Evolutionary conservation across 495 filamentous ascomycete genomes (phyloP).

Genomic region (Xylaria scruposa): DNA sequence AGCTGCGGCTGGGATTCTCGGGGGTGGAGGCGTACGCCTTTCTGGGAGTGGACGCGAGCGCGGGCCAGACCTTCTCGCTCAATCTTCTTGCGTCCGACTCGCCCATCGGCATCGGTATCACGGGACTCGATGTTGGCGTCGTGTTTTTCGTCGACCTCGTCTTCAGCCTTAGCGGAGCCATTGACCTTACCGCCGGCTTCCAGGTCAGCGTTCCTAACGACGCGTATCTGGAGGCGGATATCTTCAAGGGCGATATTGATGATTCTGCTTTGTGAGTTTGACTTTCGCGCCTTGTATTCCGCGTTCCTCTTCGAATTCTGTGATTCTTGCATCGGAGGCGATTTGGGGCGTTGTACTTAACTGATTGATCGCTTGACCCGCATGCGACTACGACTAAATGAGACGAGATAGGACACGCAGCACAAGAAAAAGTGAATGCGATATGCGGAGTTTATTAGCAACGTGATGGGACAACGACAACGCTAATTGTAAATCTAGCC

Average conservation of each 20-base stretch:
- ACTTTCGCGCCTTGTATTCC: not conserved
- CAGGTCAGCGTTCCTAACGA: constrained; percentile 41
- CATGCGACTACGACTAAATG: not conserved
- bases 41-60: constrained; percentile 25
- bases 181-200: constrained; percentile 44
- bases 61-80: constrained; percentile 32
- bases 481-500: not conserved
- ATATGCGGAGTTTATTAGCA: not conserved
- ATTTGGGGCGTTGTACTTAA: not conserved
- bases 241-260: constrained; percentile 39
- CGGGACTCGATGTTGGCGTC: constrained; percentile 37
- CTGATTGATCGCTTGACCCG: not conserved
- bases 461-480: not conserved
- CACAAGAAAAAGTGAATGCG: not conserved
- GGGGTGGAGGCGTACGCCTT: constrained; percentile 36
- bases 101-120: constrained; percentile 34
- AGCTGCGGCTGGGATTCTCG: constrained; percentile 30
- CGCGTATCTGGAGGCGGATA: constrained; percentile 38
- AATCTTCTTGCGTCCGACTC: constrained; percentile 35
- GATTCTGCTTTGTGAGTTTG: constrained; percentile 40
- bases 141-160: constrained; percentile 44
- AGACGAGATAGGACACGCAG: not conserved
- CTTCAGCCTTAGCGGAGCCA: constrained; percentile 38
- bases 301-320: not conserved
- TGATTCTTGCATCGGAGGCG: not conserved